Evolutionary conservation across 2,329 filamentous ascomycete genomes (phyloP), one percentile per base, ranked within the genome.

Genomic region (Chaetothyriales sp.): DNA sequence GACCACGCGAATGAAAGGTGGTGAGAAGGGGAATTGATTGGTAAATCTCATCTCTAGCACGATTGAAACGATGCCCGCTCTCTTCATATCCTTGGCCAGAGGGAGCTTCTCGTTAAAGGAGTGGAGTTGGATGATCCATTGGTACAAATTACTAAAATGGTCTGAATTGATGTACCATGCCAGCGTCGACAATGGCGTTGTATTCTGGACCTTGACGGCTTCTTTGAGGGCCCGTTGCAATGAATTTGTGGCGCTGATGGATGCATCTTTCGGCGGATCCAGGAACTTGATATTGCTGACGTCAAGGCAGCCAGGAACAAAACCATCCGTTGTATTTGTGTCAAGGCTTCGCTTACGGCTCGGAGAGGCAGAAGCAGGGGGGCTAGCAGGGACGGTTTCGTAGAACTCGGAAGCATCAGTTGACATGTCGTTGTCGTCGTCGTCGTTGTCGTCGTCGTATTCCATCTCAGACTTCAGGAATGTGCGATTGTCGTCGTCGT

Each of bases 61-160:
- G 43, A 95, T 71, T 62, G 85, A 89, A 19, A 73, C 77, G 52
- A 84, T 60, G 0, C 72, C 73, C 1, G 70, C 73, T 2, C 64
- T 61, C 64, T 82, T 80, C 80, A 95, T 87, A 62, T 95, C 89
- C 50, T 76, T 64, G 0, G 85, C 82, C 1, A 95, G 72, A 0
- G 85, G 86, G 0, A 92, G 73, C 1, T 69, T 65, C 0, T 70
- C 57, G 20, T 88, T 83, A 61, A 95, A 94, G 44, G 83, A 86
- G 65, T 95, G 89, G 1, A 95, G 71, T 65, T 95, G 86, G 5
- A 94, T 81, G 53, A 94, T 88, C 89, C 89, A 94, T 62, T 94
- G 88, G 62, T 92, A 95, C 56, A 89, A 74, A 61, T 89, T 94
- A 19, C 71, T 76, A 40, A 89, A 71, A 48, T 78, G 76, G 5